Evolutionary conservation across 2,329 filamentous ascomycete genomes (phyloP), one percentile per base, ranked within the genome.

Genomic region (Nectriaceae sp.): DNA sequence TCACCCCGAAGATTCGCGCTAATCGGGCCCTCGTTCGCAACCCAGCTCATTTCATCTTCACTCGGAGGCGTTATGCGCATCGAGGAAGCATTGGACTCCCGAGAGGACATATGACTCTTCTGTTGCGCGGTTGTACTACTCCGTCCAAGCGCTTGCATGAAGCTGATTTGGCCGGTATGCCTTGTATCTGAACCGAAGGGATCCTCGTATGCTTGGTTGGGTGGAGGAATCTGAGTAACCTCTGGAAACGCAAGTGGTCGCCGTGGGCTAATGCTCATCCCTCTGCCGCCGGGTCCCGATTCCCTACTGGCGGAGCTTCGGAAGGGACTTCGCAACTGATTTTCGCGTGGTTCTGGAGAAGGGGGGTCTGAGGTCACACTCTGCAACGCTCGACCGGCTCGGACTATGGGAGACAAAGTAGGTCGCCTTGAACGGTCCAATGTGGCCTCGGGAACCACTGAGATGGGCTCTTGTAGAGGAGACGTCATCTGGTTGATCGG

Each of bases 321-420:
- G 54, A 84, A 84, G 0, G 81, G 81, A 46, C 81, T 84, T 13
- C 79, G 73, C 3, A 84, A 66, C 11, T 76, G 74, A 26, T 72
- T 71, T 37, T 78, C 76, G n/a, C 70, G 71, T 5, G 65, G 71
- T 42, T 77, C 76, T 2, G 81, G 80, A 0, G 81, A 83, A 1
- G 80, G 78, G 6, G 78, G 77, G 53, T 83, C 80, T 0, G 80
- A 82, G 11, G 81, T 80, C 31, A 84, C 76, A 49, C 74, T 80
- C 57, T 83, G 80, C 13, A 84, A 65, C 22, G 75, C 79, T 40
- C 78, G 71, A 3, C 80, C 80, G 21, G 75, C 80, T 39, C 80
- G 73, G n/a, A 84, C 76, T 29, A 83, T 83, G 2, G 81, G 79
- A 4, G 80, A 83, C 0, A 84, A 67, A 5, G 69, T 70, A 21